These are phyloP conservation scores for Colletotrichum aenigma DNA, from an alignment of 2,329 filamentous ascomycete genomes.

Conservation along the genomic window DNA sequence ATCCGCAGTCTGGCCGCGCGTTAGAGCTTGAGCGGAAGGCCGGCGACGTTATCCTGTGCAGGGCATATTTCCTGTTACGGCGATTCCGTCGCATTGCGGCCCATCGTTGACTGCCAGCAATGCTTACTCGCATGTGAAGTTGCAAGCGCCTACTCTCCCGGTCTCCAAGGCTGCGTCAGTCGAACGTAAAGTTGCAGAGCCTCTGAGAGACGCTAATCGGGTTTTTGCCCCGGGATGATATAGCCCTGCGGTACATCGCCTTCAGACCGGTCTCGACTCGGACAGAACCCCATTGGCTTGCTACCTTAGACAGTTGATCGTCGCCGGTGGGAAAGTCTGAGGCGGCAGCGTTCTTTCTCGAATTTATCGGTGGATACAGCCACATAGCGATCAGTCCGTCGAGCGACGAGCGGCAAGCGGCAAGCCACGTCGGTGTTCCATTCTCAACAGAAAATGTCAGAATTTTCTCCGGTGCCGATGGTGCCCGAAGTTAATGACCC, in stretches of 20 bases:
- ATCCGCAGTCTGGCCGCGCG: constrained; percentile 2
- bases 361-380: background rate
- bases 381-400: background rate
- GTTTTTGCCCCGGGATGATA: background rate
- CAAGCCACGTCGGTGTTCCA: background rate
- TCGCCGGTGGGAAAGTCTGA: background rate
- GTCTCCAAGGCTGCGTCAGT: background rate
- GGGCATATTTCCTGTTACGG: background rate
- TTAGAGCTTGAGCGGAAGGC: constrained; percentile 1
- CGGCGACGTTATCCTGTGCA: background rate
- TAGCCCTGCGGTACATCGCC: background rate
- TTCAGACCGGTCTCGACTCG: constrained; percentile 6
- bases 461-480: background rate
- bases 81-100: background rate
- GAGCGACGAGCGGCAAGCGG: background rate
- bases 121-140: background rate
- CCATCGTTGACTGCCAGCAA: background rate
- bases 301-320: background rate
- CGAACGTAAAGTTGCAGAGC: background rate
- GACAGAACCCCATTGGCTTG: background rate
- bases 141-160: background rate
- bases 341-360: background rate
- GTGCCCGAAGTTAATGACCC: background rate
- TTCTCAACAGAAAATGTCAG: constrained; percentile 8
- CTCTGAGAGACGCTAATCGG: background rate